Conservation (phyloP, 2,329 filamentous ascomycete species). For the Exophiala phaeomuriformis region DNA sequence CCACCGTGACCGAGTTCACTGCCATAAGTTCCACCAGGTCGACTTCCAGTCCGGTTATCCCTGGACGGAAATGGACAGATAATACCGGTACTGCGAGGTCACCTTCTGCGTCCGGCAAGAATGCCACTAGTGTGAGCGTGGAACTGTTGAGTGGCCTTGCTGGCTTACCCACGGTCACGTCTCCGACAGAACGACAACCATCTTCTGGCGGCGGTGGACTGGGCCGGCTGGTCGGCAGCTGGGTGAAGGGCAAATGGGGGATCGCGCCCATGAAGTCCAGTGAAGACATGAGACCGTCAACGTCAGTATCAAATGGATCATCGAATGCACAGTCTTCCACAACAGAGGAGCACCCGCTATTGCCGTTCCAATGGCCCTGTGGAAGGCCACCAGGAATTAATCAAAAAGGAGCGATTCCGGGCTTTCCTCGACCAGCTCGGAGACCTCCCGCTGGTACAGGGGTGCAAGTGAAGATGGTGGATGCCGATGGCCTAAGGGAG, state of each 20-base stretch:
- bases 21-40: constrained; percentile 43
- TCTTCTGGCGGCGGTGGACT: constrained; percentile 31
- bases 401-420: constrained; percentile 65
- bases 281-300: constrained; percentile 14
- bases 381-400: constrained; percentile 63
- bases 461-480: constrained; percentile 52
- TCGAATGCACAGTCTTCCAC: neutral
- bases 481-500: constrained; percentile 55
- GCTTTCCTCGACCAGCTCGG: constrained; percentile 53
- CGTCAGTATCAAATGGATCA: neutral
- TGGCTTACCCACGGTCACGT: constrained; percentile 15
- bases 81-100: neutral
- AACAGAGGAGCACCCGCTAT: constrained; percentile 1
- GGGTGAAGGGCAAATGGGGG: constrained; percentile 59
- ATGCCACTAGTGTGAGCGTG: constrained; percentile 16
- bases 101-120: constrained; percentile 4
- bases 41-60: constrained; percentile 3
- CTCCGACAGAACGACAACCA: constrained; percentile 22
- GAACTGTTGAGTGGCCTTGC: constrained; percentile 24
- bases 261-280: constrained; percentile 41
- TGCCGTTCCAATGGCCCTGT: constrained; percentile 22
- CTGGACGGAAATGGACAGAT: neutral
- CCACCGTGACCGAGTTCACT: constrained; percentile 48
- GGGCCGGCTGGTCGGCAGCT: constrained; percentile 54
- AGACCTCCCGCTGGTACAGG: constrained; percentile 43